A percentile compares a stretch with the other conserved stretches of the same genome.
Conservation (phyloP, 345 rosid species). For the Psidium friedrichsthalianum region DNA sequence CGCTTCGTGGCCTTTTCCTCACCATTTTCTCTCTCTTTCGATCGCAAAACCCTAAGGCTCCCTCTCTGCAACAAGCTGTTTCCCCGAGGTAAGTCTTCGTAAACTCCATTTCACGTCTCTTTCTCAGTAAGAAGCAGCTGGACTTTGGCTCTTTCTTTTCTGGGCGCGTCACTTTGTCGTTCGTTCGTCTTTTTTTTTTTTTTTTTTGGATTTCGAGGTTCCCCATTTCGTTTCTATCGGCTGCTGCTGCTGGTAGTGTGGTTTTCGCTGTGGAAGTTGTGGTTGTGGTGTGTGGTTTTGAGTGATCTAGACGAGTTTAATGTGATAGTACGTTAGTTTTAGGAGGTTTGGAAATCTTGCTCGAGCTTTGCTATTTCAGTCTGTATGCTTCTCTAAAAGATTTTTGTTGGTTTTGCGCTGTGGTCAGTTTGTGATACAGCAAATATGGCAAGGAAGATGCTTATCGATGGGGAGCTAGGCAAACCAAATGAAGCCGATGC, state of each 20-base stretch:
- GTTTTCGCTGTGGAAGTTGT: not conserved
- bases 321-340: not conserved
- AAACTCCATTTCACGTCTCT: not conserved
- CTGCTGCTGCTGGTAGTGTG: not conserved
- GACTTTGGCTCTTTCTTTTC: too few relatives aligned
- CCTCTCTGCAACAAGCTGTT: not conserved
- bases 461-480: constrained; percentile 50
- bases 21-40: not conserved
- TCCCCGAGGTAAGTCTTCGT: not conserved
- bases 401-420: not conserved
- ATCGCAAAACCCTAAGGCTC: not conserved
- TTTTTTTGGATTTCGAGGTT: not conserved
- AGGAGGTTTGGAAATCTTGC: not conserved
- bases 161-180: not conserved
- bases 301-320: not conserved
- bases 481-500: constrained; percentile 21
- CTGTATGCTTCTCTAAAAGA: too few relatives aligned
- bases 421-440: not conserved
- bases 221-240: not conserved
- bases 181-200: too few relatives aligned
- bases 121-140: not conserved
- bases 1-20: not conserved
- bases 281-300: too few relatives aligned
- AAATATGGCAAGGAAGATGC: constrained; percentile 90
- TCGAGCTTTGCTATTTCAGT: not conserved